Evolutionary conservation across 495 filamentous ascomycete genomes (phyloP), one percentile per base, ranked within the genome.

Genomic region (Platismatia glauca): DNA sequence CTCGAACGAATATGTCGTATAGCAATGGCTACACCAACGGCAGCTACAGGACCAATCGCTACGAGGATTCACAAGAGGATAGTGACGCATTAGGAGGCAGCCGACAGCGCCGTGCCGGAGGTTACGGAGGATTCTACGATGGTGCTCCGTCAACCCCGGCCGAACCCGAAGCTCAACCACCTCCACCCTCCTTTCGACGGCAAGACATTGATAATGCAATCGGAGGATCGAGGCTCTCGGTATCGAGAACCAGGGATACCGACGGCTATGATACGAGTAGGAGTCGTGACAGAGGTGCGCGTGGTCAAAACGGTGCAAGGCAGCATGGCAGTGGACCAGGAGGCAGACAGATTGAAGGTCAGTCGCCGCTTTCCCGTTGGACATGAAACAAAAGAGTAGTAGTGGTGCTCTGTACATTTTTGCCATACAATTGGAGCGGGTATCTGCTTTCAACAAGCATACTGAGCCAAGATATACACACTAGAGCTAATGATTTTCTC

Each of bases 41-140:
- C 11, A 48, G 57, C 43, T 64, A 68, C 43, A 53, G 55, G 33
- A 41, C 63, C 11, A 61, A 66, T 57, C 66, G 53, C 16, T 65
- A 68, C 29, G 61, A 64, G 12, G 64, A 69, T 35, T 33, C 39
- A 9, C 55, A 34, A 31, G 60, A 59, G 18, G 64, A 68, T 27
- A 55, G 52, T 7, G 57, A 60, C 18, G 29, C 58, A 11, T 27
- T 46, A 29, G 56, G 24, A 11, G 56, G 56, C 18, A 70, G 56
- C 56, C 66, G 69, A 20, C 68, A 70, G 22, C 72, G 71, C 31
- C 66, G 76, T 24, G 65, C 69, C 55, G 74, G 75, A 38, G 76
- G 76, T n/a, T 77, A 76, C 39, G 77, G 74, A 44, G 74, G 70
- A 55, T 74, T 75, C 58, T 64, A 64, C 24, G 61, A 70, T 34